A percentile compares a stretch with the other conserved stretches of the same genome.
phyloP scores from a whole-genome alignment of 768 basidiomycete species.

The Russula brevipes region DNA sequence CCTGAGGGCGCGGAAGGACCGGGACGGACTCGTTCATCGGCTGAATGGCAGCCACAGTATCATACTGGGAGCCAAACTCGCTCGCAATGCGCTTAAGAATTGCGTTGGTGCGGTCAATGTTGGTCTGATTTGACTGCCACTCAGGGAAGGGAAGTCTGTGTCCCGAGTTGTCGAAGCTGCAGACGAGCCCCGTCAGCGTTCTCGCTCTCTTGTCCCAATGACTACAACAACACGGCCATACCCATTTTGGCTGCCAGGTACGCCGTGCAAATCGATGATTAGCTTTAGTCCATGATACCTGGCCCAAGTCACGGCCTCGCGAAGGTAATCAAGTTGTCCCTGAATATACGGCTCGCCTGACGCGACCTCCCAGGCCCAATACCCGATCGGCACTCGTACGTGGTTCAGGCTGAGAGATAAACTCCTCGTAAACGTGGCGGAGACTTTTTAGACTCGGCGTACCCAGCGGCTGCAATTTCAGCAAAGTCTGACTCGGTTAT shows the following conservation, averaged over 20 bases:
- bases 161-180: slow-evolving; percentile 79
- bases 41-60: slow-evolving; percentile 61
- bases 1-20: background rate
- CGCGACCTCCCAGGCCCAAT: slow-evolving; percentile 83
- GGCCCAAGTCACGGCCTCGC: slow-evolving; percentile 69
- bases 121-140: slow-evolving; percentile 64
- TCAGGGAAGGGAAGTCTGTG: slow-evolving; percentile 53
- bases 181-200: background rate
- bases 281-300: slow-evolving; percentile 64
- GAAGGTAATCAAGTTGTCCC: slow-evolving; percentile 69
- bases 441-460: slow-evolving; percentile 18
- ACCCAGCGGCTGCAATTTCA: slow-evolving; percentile 74
- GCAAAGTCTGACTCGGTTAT: slow-evolving; percentile 79
- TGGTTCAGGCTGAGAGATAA: slow-evolving; percentile 58
- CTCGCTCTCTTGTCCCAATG: background rate
- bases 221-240: slow-evolving; percentile 30
- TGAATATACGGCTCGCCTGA: slow-evolving; percentile 76
- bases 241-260: slow-evolving; percentile 84
- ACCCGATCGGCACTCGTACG: slow-evolving; percentile 81
- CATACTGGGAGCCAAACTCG: slow-evolving; percentile 50
- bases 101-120: slow-evolving; percentile 61
- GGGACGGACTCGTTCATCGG: slow-evolving; percentile 67
- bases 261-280: slow-evolving; percentile 66
- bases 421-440: slow-evolving; percentile 1
- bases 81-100: slow-evolving; percentile 59